Base-by-base conservation (phyloP, 345 rosid genomes). In the Acer negundo region DNA sequence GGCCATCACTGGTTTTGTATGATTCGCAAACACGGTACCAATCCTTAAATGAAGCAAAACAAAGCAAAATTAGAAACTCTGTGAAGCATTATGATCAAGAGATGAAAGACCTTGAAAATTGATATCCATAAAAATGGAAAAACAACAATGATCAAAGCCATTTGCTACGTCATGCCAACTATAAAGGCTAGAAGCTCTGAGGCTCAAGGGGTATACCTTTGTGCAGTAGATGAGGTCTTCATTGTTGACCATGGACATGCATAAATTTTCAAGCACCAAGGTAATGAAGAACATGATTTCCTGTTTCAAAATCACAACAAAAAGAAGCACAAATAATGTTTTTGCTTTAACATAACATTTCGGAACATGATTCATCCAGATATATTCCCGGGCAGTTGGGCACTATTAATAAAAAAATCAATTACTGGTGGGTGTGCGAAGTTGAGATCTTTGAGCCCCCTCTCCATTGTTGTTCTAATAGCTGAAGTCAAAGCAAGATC, bases 401-500 rank as follows among this genome's bases (percentile, higher is more conserved):
- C 59, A 26, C 24, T 26, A 8, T 13, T 22, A 23, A 10, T 55
- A 49, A 44, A 12, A 59, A 72, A 67, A 58, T 55, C 62, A 28
- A n/a, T 44, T 72, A 85, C 86, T 0, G 71, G 79, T 23, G 79
- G 75, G 63, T 38, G 19, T n/a, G 77, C 19, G 38, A 76, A 83
- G 71, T 78, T 77, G 40, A 81, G 70, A 61, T 80, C 66, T 80
- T 69, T 78, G 22, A 79, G 75, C 79, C 82, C 82, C 69, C 79
- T 81, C 77, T 86, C 86, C 77, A 86, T 73, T 15, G 81, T 80
- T 75, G 81, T 81, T 79, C 73, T 83, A 63, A 80, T 74, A 42
- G 86, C 74, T 16, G 86, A 86, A 66, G 79, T 80, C 77, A 86
- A 70, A 59, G 89, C 82, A 15, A 83, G 77, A 83, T 83, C 89